Evolutionary conservation across 192 early-diverging fungal species (phyloP), one percentile per base, ranked within the genome.

Genomic region (Coemansia sp.): DNA sequence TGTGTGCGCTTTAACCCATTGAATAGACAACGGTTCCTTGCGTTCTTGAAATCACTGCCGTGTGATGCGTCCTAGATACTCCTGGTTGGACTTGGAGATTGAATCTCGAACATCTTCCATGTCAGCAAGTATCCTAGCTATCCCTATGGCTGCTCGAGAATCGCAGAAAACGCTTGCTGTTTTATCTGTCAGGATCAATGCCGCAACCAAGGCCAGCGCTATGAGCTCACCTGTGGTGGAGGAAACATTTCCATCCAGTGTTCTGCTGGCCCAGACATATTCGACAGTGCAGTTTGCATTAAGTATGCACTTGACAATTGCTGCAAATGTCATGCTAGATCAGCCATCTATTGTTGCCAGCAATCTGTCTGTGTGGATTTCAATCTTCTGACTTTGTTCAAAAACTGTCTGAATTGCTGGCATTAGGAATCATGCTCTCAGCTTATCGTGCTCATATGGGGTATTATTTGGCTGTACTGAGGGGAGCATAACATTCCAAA

Each of bases 221-320:
- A 68, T 60, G 12, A 68, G 21, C 58, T 68, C 58, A 2, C 56
- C 43, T 12, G 19, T 68, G 3, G 37, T 68, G 13, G 66, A 68
- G 4, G 66, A 68, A 13, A 68, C 60, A 4, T 42, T 43, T 2
- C 66, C 58, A 12, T 68, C 66, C 32, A 39, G 60, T 6, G 58
- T 68, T 4, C 45, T 26, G 4, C 57, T 58, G 0, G 58, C n/a
- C 21, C 0, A 67, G 5, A 6, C 18, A 19, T 12, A 61, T 37
- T 39, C 49, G 32, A 13, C 40, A 5, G 32, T 6, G 19, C 45
- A 9, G 21, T 1, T 11, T n/a, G n/a, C 32, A 22, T 6, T 36
- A n/a, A 5, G 18, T 5, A 6, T 26, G 21, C 19, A 32, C 12
- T 9, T 55, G 12, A 55, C 7, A 12, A 55, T 55, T 5, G 54